These are phyloP conservation scores for Neobulgaria alba DNA, from an alignment of 2,329 filamentous ascomycete genomes.

Conservation along the genomic window DNA sequence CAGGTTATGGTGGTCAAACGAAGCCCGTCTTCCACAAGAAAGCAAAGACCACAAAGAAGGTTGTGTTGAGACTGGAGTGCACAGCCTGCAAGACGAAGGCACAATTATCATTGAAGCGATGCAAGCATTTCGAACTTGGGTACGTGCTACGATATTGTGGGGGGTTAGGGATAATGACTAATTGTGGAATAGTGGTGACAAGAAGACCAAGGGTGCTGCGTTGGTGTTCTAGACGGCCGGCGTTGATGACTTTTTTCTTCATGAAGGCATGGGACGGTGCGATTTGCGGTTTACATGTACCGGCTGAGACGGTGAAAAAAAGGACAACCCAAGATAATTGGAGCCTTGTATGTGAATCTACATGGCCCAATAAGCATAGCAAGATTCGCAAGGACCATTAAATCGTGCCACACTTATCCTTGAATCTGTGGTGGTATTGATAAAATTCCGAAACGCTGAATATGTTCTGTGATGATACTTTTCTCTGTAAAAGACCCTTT, in stretches of 20 bases:
- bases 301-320: constrained; percentile 19
- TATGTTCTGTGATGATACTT: no score
- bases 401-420: neutral
- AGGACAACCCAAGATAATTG: constrained; percentile 12
- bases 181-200: constrained; percentile 76
- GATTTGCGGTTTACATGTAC: constrained; percentile 22
- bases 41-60: constrained; percentile 99
- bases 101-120: constrained; percentile 97
- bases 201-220: constrained; percentile 99
- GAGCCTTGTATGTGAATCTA: constrained; percentile 25
- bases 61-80: constrained; percentile 97
- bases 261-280: constrained; percentile 15
- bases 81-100: constrained; percentile 96
- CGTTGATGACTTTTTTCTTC: constrained; percentile 18
- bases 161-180: constrained; percentile 28
- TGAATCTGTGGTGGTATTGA: neutral
- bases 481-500: neutral
- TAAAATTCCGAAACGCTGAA: no score
- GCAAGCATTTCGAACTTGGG: constrained; percentile 99
- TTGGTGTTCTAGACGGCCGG: constrained; percentile 83
- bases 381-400: constrained; percentile 25
- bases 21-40: constrained; percentile 99
- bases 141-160: constrained; percentile 42
- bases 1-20: constrained; percentile 99
- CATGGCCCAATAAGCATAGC: constrained; percentile 25